These are phyloP conservation scores for Adiantum capillusveneris DNA, from an alignment of 75 land plant genomes.

Conservation along the genomic window DNA sequence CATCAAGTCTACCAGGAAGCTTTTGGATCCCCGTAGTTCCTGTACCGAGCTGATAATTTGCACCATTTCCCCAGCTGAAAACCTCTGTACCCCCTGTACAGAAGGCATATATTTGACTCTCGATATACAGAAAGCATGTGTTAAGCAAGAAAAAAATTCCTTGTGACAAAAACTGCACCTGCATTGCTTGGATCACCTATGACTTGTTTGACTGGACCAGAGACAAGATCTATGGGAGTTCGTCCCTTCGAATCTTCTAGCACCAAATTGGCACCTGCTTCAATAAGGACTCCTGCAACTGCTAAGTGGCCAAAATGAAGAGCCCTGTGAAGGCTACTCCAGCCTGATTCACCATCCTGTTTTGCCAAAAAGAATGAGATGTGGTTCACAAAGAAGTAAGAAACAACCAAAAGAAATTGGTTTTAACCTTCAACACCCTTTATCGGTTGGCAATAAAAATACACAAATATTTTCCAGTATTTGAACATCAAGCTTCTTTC, in stretches of 20 bases:
- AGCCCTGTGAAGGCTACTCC: conserved; percentile 96
- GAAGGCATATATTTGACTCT: too few relatives aligned
- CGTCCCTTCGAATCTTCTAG: conserved; percentile 75
- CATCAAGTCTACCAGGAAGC: conserved; percentile 81
- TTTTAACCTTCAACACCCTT: too few relatives aligned
- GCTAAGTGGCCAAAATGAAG: conserved; percentile 99
- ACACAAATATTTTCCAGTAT: too few relatives aligned
- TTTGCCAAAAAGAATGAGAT: conserved; percentile 4
- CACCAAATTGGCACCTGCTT: conserved; percentile 70
- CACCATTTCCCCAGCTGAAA: conserved; percentile 98
- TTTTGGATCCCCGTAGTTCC: conserved; percentile 88
- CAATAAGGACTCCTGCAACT: conserved; percentile 80
- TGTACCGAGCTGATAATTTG: conserved; percentile 95
- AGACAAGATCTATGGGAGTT: conserved; percentile 81
- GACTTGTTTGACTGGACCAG: conserved; percentile 74
- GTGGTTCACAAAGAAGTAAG: background rate
- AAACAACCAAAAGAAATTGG: background rate
- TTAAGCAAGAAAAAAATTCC: conserved; percentile 10
- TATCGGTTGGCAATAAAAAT: too few relatives aligned
- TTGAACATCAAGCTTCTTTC: too few relatives aligned
- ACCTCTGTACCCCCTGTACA: conserved; percentile 67
- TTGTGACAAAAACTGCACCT: conserved; percentile 32
- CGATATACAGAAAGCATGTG: too few relatives aligned
- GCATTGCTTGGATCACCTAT: conserved; percentile 37
- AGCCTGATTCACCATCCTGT: conserved; percentile 99